A percentile compares a stretch with the other conserved stretches of the same genome.
These are phyloP conservation scores for Scheffersomyces parashehatae DNA, from an alignment of 1,139 yeast species.

Conservation along the genomic window DNA sequence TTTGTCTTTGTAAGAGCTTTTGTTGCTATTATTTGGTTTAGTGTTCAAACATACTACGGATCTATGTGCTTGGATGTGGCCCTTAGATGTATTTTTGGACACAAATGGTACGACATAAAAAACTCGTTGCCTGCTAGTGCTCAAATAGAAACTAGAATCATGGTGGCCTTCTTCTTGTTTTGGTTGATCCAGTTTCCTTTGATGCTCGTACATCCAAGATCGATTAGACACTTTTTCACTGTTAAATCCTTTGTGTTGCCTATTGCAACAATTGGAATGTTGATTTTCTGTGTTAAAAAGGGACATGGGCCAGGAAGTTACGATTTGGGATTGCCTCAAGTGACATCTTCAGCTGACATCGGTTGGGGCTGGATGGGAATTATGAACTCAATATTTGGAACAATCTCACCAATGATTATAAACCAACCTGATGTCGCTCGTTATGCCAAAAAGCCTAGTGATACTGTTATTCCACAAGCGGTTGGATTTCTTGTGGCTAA, in stretches of 20 bases:
- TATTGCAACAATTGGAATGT: slow-evolving; percentile 2
- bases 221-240: slow-evolving; percentile 3
- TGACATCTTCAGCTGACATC: slow-evolving; percentile 1
- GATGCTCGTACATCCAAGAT: slow-evolving; percentile 2
- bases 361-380: slow-evolving; percentile 7
- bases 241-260: slow-evolving; percentile 1
- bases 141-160: slow-evolving; percentile 11
- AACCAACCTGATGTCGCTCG: slow-evolving; percentile 6
- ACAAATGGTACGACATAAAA: slow-evolving; percentile 18
- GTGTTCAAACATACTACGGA: slow-evolving; percentile 34
- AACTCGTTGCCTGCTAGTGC: slow-evolving; percentile 26
- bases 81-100: neutral
- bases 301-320: slow-evolving; percentile 2
- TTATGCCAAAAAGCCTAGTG: slow-evolving; percentile 1
- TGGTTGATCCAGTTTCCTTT: slow-evolving; percentile 2
- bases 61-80: slow-evolving; percentile 14
- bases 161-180: slow-evolving; percentile 1
- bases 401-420: slow-evolving; percentile 4
- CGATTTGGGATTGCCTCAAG: neutral
- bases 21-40: slow-evolving; percentile 38
- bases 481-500: neutral
- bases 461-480: neutral
- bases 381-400: slow-evolving; percentile 6
- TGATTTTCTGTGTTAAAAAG: slow-evolving; percentile 1
- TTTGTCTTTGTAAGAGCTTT: slow-evolving; percentile 32